phyloP scores from a whole-genome alignment of 352 stramenopile species.

The Phytophthora meadii region DNA sequence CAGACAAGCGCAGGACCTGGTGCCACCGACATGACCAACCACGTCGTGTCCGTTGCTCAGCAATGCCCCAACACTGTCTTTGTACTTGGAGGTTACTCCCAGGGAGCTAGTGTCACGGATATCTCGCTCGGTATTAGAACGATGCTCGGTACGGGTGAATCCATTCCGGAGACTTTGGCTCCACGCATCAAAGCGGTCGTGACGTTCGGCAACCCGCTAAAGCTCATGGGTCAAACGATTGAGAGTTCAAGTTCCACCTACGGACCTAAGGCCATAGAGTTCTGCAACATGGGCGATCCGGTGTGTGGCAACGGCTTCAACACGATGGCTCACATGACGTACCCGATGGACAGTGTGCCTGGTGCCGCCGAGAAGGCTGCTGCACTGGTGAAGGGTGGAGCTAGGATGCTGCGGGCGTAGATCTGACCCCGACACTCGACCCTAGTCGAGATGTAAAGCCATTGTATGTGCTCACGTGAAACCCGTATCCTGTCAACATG shows the following conservation, averaged over 20 bases:
- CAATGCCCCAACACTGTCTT: constrained; percentile 43
- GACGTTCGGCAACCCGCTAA: constrained; percentile 46
- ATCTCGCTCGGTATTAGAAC: constrained; percentile 43
- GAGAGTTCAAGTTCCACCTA: constrained; percentile 33
- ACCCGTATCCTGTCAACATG: neutral
- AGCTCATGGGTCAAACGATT: constrained; percentile 38
- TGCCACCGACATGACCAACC: constrained; percentile 46
- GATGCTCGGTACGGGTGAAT: constrained; percentile 25
- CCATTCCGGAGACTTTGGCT: constrained; percentile 30
- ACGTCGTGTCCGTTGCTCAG: constrained; percentile 31
- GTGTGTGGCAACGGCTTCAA: constrained; percentile 42
- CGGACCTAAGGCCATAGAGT: constrained; percentile 38
- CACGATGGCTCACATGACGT: constrained; percentile 38
- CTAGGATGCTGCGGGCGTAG: constrained; percentile 7
- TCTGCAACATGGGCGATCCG: constrained; percentile 41
- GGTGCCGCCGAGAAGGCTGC: constrained; percentile 34
- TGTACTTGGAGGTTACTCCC: constrained; percentile 41
- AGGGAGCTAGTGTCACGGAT: constrained; percentile 43
- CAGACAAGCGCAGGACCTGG: constrained; percentile 37
- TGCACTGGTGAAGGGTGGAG: constrained; percentile 14
- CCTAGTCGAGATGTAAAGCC: no score
- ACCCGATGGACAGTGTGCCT: constrained; percentile 35
- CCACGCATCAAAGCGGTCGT: constrained; percentile 44
- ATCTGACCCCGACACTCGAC: neutral
- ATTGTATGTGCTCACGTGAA: neutral